Percentiles rank a stretch among this genome's conserved stretches.
These are phyloP conservation scores for Geotrichum reessii DNA, from an alignment of 1,139 yeast species.

Conservation along the genomic window DNA sequence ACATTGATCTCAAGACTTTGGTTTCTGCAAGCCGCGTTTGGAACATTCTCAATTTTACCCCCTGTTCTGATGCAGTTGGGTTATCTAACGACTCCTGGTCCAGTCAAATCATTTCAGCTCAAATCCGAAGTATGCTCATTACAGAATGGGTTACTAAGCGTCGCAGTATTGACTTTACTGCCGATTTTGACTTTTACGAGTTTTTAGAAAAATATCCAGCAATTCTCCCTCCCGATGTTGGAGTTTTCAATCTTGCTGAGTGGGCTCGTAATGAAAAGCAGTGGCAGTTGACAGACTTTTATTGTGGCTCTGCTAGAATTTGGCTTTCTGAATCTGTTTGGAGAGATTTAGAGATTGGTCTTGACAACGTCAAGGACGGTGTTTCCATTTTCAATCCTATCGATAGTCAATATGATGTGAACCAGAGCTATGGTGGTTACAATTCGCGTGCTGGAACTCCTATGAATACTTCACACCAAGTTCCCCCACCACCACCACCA, in stretches of 20 bases:
- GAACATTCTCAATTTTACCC: constrained; percentile 34
- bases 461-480: neutral
- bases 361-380: constrained; percentile 23
- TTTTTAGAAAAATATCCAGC: constrained; percentile 35
- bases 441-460: constrained; percentile 8
- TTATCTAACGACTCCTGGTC: constrained; percentile 34
- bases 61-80: constrained; percentile 28
- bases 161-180: constrained; percentile 35
- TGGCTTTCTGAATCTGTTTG: constrained; percentile 38
- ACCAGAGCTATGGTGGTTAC: constrained; percentile 26
- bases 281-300: constrained; percentile 35
- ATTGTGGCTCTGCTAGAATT: constrained; percentile 34
- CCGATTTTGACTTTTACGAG: constrained; percentile 39
- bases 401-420: constrained; percentile 30
- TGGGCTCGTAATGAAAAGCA: constrained; percentile 37
- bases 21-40: constrained; percentile 35
- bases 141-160: constrained; percentile 38
- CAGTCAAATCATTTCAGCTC: constrained; percentile 34
- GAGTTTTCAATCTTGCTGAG: constrained; percentile 30
- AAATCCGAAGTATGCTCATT: constrained; percentile 34
- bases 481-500: neutral
- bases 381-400: constrained; percentile 14
- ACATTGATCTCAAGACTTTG: constrained; percentile 24
- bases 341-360: constrained; percentile 36
- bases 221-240: constrained; percentile 33